Base-by-base conservation (phyloP, 2,329 filamentous ascomycete species). In the Calonectria pseudoturangicola region DNA sequence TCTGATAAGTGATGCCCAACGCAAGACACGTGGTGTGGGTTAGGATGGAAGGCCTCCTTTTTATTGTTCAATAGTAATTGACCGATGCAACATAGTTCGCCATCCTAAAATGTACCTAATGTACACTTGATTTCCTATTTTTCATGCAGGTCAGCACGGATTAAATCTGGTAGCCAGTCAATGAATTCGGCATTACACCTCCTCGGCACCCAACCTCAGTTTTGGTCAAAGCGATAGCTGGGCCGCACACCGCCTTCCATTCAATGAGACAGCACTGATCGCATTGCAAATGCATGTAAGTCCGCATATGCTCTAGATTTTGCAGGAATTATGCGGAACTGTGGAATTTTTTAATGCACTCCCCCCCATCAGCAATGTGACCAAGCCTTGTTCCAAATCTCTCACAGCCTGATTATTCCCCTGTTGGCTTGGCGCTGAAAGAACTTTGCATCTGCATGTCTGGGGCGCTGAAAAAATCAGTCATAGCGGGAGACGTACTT, bases 11-110 rank as follows among this genome's bases (percentile, higher is more conserved):
- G 54, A 25, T 27, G 33, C 33, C 54, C 54, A 27, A 41, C 3
- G 9, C 10, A 12, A 21, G n/a, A 41, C 30, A 60, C 54, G 54
- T 60, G 54, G 54, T 60, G 33, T 60, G 41, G 33, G 27, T 39
- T 2, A 25, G 15, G 16, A 33, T 58, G 54, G 54, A 41, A 18
- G 54, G 54, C 54, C 54, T 60, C 54, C 13, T 60, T 60, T 60
- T 36, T 60, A 21, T 18, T 7, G 7, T 16, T 41, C n/a, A 15
- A 41, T 41, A 5, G 30, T 33, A 18, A 27, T n/a, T 13, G n/a
- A 21, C 21, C n/a, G 36, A 18, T 60, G 21, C 33, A 41, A 27
- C 5, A 41, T 25, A 41, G 21, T 27, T 41, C 16, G n/a, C 21
- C 21, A 27, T 27, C n/a, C 21, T 7, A 41, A 41, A 18, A 36